Evolutionary conservation across 163 green algal species (phyloP).

Genomic region (Chloroidium sp.): DNA sequence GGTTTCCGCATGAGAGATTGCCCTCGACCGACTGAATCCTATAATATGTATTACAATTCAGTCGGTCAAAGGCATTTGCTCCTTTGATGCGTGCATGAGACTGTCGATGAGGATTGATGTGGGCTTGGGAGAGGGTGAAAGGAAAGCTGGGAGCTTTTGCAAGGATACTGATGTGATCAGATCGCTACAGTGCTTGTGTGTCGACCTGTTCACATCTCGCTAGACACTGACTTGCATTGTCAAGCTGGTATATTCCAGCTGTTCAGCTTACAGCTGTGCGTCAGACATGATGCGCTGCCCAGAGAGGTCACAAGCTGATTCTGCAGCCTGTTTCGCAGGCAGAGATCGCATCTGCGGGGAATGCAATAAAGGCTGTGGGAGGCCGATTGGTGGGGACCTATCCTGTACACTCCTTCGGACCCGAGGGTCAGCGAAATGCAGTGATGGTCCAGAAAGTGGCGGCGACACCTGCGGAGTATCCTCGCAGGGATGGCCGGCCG

Average conservation of each 20-base stretch:
- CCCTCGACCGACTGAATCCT: background rate
- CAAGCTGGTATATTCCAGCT: too few species aligned
- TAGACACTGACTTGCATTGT: too few species aligned
- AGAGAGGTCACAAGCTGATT: background rate
- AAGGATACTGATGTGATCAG: too few species aligned
- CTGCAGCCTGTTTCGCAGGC: slow-evolving; percentile 17
- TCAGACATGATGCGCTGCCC: background rate
- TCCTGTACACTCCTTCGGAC: slow-evolving; percentile 35
- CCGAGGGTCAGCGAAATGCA: slow-evolving; percentile 42
- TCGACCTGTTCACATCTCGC: too few species aligned
- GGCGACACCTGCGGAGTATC: slow-evolving; percentile 50
- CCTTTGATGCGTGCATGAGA: background rate
- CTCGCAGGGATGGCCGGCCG: slow-evolving; percentile 50
- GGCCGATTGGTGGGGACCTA: slow-evolving; percentile 36
- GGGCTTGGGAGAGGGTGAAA: background rate
- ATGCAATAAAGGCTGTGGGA: slow-evolving; percentile 51
- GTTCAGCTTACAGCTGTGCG: too few species aligned
- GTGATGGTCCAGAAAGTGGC: slow-evolving; percentile 56
- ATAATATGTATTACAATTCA: too few species aligned
- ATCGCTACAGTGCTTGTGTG: too few species aligned
- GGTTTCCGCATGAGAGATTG: background rate
- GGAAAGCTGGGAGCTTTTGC: too few species aligned
- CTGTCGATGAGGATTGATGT: background rate
- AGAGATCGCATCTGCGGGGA: slow-evolving; percentile 45
- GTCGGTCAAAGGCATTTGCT: too few species aligned